Evolutionary conservation across 78 protist species (phyloP), one percentile per base, ranked within the genome.

Genomic region (Chrysochromulina parva): DNA sequence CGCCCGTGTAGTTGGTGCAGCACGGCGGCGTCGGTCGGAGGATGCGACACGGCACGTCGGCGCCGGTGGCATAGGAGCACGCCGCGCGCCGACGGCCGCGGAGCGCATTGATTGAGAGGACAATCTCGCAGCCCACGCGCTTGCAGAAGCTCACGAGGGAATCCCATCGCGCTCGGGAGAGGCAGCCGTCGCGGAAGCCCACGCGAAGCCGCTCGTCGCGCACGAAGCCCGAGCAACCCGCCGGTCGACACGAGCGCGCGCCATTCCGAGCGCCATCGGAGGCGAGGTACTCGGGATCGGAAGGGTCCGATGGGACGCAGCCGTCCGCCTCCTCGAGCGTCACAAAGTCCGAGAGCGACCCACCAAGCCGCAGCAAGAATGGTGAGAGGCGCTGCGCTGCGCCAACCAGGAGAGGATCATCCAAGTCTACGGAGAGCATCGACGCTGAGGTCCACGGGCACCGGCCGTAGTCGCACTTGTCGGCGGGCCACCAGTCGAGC

Each of bases 401-500:
- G 28, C 7, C n/a, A 17, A 58, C 22, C 20, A 85, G 69, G 71
- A 13, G 66, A 11, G 48, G 47, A 4, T 50, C 50, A 52, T 4
- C 22, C 38, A 85, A 65, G 67, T 50, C 6, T 9, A 55, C 69
- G 52, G 11, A 6, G 53, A 85, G 88, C 53, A 85, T 5, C 10
- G 28, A 7, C 53, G 88, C 88, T 48, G 4, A 1, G 22, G 50
- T 22, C 88, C 88, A 85, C 28, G 53, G 76, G 52, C 90, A 88
- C n/a, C 6, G 58, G 28, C 66, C 81, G 76, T 62, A 88, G 82
- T 88, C 82, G 82, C 90, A 88, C 66, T 88, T 65, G 59, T 88
- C 62, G 5, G 9, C 53, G 16, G 90, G 90, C 90, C 90, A 88
- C 90, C 90, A 88, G 82, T 88, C 90, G 47, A 88, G 38, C 14